Evolutionary conservation across 1,284 basidiomycete genomes (phyloP), one percentile per base, ranked within the genome.

Genomic region (Ceratobasidium papillatum): DNA sequence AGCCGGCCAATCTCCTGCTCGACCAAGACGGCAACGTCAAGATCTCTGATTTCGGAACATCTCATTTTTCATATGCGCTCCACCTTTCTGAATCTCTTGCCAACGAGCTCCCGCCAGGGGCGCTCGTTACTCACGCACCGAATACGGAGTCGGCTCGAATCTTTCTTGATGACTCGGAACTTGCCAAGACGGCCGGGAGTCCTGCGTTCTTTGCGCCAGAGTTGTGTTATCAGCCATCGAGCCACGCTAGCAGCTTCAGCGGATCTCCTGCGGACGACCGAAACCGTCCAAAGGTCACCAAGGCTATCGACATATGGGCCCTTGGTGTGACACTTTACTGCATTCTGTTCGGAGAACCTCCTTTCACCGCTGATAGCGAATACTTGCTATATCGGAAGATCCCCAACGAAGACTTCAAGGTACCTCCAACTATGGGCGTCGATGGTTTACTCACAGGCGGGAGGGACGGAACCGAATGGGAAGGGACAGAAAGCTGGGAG

Each of bases 231-330:
- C 77, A 78, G 62, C 78, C 72, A 54, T 77, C 62, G 47, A 65
- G 34, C 62, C 76, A 43, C 63, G 38, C 49, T 51, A 63, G n/a
- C 54, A 75, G 45, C 49, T 59, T 74, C 61, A 74, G 77, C 54
- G 74, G 78, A 27, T 76, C 77, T 72, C 73, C 75, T 75, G 77
- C 80, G 72, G 51, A 79, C 79, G 59, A 81, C 78, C 75, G 80
- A 80, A 45, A 78, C 80, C 68, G 91, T 27, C 90, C 90, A 1
- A 87, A 87, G 0, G 93, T 99, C 77, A 97, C 96, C 45, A 96
- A 97, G 81, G 92, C 95, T 3, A 98, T 99, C 81, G 98, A 99
- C 80, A 89, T 99, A n/a, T 99, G 97, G 97, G 96, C 98, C 0
- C 87, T 99, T 8, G 98, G 98, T n/a, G 93, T 99, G 43, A 99